phyloP scores from a whole-genome alignment of 306 rosid genomes.

The Geum urbanum region DNA sequence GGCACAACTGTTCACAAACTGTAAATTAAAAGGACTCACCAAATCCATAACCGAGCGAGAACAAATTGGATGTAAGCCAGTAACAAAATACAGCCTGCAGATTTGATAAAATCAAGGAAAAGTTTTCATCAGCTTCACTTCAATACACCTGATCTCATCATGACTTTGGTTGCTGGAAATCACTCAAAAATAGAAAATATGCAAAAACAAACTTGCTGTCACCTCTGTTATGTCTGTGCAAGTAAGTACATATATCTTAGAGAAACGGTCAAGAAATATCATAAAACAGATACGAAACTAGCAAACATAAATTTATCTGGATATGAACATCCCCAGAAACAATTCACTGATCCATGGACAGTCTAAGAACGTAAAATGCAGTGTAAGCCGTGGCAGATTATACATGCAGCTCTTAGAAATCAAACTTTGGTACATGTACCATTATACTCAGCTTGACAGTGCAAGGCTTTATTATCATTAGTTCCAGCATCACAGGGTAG shows the following conservation, averaged over 20 bases:
- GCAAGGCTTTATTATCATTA: conserved; percentile 9
- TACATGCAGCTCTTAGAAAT: neutral
- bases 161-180: neutral
- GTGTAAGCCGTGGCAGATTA: neutral
- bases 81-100: conserved; percentile 95
- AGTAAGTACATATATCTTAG: neutral
- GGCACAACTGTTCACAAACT: conserved; percentile 21
- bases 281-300: neutral
- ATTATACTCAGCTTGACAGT: conserved; percentile 14
- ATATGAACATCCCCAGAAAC: conserved; percentile 2
- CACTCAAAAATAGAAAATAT: neutral
- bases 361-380: conserved; percentile 8
- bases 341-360: neutral
- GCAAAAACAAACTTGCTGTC: neutral
- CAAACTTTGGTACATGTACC: neutral
- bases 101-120: conserved; percentile 21
- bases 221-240: neutral
- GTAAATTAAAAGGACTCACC: conserved; percentile 49
- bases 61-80: conserved; percentile 83
- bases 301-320: neutral
- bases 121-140: conserved; percentile 12
- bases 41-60: conserved; percentile 64
- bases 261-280: neutral
- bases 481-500: neutral
- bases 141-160: neutral